Base-by-base conservation (phyloP, 2,329 filamentous ascomycete species). In the Penicillium italicum region DNA sequence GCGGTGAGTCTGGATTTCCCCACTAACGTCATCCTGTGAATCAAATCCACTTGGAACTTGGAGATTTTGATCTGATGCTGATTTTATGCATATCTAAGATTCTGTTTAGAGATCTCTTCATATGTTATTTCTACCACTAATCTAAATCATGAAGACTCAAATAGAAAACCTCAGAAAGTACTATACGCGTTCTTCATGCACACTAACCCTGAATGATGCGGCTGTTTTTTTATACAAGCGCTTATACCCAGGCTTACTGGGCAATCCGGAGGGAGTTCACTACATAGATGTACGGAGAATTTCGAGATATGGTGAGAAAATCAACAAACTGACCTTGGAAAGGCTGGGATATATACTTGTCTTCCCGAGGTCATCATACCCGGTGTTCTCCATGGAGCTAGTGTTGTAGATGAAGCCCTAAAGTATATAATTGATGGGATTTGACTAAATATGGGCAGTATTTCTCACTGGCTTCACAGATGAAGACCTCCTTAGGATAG, bases 1-100 rank as follows among this genome's bases (percentile, higher is more conserved):
- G 62, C 62, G 62, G 62, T 65, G 60, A 64, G 62, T 62, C 61
- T 63, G 55, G 59, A 60, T 56, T 56, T 61, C 53, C 61, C 66
- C 66, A 67, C 62, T 62, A 59, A 66, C 59, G 58, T 64, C 58
- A 67, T 66, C 62, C 58, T 53, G 24, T 37, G 33, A 47, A 47
- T 47, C 28, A 33, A 49, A 24, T 49, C 46, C 46, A 38, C 33
- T 36, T 18, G 33, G 7, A 18, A 2, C 8, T 36, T n/a, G 16
- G 33, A 20, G 34, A 20, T 18, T 37, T n/a, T n/a, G 34, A 5
- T 5, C 11, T 18, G 34, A 37, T 5, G 9, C 6, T 18, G 6
- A 10, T 42, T 42, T 26, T n/a, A 24, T 41, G 8, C 4, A 41
- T 41, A 24, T 41, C 2, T 3, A 16, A 41, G 20, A 41, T 9